A percentile compares a stretch with the other conserved stretches of the same genome.
phyloP scores from a whole-genome alignment of 148 eudicot species.

The Rhododendron vialii region DNA sequence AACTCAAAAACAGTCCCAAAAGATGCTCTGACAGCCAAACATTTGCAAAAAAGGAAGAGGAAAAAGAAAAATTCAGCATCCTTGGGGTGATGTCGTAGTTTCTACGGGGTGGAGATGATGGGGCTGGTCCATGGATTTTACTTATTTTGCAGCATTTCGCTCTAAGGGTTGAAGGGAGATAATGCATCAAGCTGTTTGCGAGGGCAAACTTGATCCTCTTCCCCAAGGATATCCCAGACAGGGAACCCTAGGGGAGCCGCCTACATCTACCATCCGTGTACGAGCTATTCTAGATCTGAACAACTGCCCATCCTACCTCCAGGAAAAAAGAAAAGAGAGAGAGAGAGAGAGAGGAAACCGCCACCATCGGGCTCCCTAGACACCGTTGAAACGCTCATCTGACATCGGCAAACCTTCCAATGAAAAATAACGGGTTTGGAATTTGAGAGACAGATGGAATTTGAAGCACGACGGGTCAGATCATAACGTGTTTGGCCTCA shows the following conservation, averaged over 20 bases:
- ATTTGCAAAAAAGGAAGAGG: neutral
- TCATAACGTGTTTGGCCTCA: no score
- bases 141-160: no score
- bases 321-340: no score
- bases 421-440: no score
- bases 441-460: neutral
- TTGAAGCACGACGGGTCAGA: neutral
- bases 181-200: neutral
- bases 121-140: no score
- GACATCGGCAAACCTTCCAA: neutral
- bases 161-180: neutral
- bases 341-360: neutral
- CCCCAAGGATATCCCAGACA: neutral
- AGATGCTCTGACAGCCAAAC: neutral
- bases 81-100: neutral
- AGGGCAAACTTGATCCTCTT: neutral
- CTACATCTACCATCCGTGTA: neutral
- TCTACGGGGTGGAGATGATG: no score
- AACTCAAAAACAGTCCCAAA: neutral
- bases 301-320: neutral
- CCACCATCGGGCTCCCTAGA: neutral
- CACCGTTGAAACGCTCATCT: neutral
- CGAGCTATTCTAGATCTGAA: neutral
- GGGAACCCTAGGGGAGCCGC: neutral
- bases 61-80: neutral